A percentile compares a stretch with the other conserved stretches of the same genome.
These are phyloP conservation scores for Ilyonectria destructans DNA, from an alignment of 2,329 filamentous ascomycete species.

Conservation along the genomic window DNA sequence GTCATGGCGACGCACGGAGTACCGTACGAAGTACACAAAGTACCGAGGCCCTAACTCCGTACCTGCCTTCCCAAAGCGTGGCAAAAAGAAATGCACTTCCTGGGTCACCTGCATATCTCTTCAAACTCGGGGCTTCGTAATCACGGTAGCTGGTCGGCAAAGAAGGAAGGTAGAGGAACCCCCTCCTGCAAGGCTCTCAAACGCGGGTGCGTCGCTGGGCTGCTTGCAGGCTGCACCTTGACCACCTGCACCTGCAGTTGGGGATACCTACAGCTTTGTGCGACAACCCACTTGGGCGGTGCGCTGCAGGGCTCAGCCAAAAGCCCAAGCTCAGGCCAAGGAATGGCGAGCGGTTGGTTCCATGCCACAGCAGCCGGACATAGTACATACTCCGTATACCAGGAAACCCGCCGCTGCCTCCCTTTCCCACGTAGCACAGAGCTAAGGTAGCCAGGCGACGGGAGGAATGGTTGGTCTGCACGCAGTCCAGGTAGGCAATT, in stretches of 20 bases:
- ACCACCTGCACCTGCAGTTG: conserved; percentile 18
- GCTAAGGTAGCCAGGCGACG: conserved; percentile 9
- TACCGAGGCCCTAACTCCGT: background rate
- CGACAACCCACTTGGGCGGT: conserved; percentile 14
- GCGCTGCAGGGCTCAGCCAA: conserved; percentile 5
- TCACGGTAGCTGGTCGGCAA: conserved; percentile 11
- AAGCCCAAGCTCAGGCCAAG: background rate
- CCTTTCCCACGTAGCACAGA: background rate
- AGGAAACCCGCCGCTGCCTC: background rate
- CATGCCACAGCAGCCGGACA: background rate
- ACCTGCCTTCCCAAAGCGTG: conserved; percentile 5
- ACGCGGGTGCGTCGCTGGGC: conserved; percentile 23
- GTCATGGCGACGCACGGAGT: no score
- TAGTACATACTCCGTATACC: background rate
- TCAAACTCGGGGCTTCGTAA: background rate
- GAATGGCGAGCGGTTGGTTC: background rate
- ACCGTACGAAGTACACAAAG: background rate
- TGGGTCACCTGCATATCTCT: conserved; percentile 11
- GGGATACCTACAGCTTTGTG: conserved; percentile 16
- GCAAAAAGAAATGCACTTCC: conserved; percentile 1
- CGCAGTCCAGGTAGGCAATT: background rate
- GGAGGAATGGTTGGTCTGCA: background rate
- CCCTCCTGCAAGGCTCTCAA: conserved; percentile 25
- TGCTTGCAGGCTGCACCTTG: conserved; percentile 18
- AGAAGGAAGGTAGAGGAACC: conserved; percentile 12